Evolutionary conservation across 495 filamentous ascomycete genomes (phyloP).

Genomic region (Lasiosphaeria hispida): DNA sequence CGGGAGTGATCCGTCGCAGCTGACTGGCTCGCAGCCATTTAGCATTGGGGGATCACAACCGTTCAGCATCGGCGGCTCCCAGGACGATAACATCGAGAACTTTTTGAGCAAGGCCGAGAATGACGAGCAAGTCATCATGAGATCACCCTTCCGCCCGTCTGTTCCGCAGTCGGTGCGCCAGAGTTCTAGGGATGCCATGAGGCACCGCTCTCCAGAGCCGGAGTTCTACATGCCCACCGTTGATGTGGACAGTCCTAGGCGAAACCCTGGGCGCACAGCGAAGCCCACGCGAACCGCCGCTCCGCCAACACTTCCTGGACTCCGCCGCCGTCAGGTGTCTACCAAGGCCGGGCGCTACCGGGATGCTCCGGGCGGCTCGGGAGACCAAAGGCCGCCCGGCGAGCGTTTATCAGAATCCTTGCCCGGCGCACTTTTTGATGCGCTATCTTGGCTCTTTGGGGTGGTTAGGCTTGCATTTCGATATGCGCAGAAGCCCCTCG

Average conservation of each 20-base stretch:
- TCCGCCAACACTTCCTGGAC: conserved; percentile 18
- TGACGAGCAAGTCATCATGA: conserved; percentile 43
- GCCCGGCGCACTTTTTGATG: conserved; percentile 30
- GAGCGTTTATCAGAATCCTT: conserved; percentile 23
- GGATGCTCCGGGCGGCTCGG: neutral
- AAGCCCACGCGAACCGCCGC: conserved; percentile 17
- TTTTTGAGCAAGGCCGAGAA: conserved; percentile 41
- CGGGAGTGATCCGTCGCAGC: conserved; percentile 38
- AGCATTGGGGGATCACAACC: conserved; percentile 31
- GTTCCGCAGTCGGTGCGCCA: conserved; percentile 37
- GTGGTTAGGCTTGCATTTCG: conserved; percentile 50
- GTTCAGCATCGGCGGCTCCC: conserved; percentile 39
- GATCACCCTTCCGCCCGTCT: conserved; percentile 46
- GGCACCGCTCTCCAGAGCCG: conserved; percentile 34
- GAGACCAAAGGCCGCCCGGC: neutral
- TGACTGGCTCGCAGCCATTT: conserved; percentile 33
- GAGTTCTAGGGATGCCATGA: conserved; percentile 30
- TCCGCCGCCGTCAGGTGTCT: conserved; percentile 27
- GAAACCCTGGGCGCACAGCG: conserved; percentile 25
- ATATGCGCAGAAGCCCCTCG: conserved; percentile 53
- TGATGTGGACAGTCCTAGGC: conserved; percentile 31
- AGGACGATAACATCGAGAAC: conserved; percentile 46
- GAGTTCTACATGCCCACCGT: conserved; percentile 45
- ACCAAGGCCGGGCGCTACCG: conserved; percentile 9
- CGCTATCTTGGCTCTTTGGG: conserved; percentile 44